Conservation (phyloP, 2,329 filamentous ascomycete genomes). For the Colletotrichum liaoningense region DNA sequence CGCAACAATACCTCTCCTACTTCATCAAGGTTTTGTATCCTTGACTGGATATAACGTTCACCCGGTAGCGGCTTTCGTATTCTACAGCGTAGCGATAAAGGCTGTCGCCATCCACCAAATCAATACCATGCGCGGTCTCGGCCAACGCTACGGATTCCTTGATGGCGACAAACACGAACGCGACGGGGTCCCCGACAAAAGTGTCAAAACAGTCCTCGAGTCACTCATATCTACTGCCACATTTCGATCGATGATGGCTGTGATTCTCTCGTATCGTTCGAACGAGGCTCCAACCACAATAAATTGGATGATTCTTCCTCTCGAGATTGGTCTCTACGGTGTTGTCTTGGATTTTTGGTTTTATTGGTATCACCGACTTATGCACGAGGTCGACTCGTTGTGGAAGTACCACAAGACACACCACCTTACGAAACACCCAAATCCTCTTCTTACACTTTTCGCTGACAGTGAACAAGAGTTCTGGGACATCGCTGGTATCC, state of each 20-base stretch:
- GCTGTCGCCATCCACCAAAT: slow-evolving; percentile 52
- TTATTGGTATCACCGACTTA: slow-evolving; percentile 55
- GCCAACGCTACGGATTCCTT: slow-evolving; percentile 52
- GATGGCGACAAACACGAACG: slow-evolving; percentile 57
- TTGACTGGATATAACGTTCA: slow-evolving; percentile 45
- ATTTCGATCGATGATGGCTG: slow-evolving; percentile 47
- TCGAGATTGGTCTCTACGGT: slow-evolving; percentile 53
- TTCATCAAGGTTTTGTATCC: slow-evolving; percentile 50
- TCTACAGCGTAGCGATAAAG: slow-evolving; percentile 54
- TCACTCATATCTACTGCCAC: slow-evolving; percentile 48
- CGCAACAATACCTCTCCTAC: slow-evolving; percentile 47
- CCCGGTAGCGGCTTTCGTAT: slow-evolving; percentile 44
- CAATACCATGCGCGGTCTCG: slow-evolving; percentile 49
- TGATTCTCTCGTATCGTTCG: slow-evolving; percentile 44
- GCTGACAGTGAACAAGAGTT: slow-evolving; percentile 55
- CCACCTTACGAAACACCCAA: slow-evolving; percentile 58
- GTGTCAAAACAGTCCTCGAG: slow-evolving; percentile 45
- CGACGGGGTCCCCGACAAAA: slow-evolving; percentile 54
- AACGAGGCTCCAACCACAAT: slow-evolving; percentile 40
- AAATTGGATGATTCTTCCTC: slow-evolving; percentile 48
- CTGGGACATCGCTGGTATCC: slow-evolving; percentile 55
- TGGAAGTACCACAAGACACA: slow-evolving; percentile 59
- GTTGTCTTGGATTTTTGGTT: slow-evolving; percentile 58
- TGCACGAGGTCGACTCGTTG: slow-evolving; percentile 52
- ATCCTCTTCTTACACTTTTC: slow-evolving; percentile 53